Evolutionary conservation across 1,139 yeast genomes (phyloP), one percentile per base, ranked within the genome.

Genomic region (Kurtzmaniella natalensis): DNA sequence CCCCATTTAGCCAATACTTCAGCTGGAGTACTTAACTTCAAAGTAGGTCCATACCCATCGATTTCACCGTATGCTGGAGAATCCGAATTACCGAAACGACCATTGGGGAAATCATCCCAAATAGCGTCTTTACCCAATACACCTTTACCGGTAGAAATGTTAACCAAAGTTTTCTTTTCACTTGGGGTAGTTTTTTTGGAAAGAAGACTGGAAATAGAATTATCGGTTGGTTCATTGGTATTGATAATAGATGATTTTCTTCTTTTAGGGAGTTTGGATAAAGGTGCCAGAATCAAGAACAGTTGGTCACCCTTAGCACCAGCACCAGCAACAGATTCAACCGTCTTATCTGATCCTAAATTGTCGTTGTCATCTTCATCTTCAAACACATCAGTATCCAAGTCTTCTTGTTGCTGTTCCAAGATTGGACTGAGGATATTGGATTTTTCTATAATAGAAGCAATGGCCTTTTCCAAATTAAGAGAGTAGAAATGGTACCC

Each of bases 31-130:
- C 55, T 57, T 10, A 85, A 77, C 50, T 88, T 89, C 47, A 92
- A 72, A 5, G 85, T 78, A 1, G 96, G 95, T 2, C 98, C 97
- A 57, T 92, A 92, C 22, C 97, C 98, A 54, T 89, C 96, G 50
- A 89, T 85, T 58, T 89, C 96, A 62, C 98, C 98, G 59, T 84
- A 92, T 0, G 98, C 92, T 5, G 98, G 98, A 22, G 97, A 88
- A 47, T 94, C 72, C 0, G 97, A 87, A 59, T 94, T 96, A 59
- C 98, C 96, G 57, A 88, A 92, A 61, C 98, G 76, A 50, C 98
- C 98, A 54, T 92, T 92, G 13, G 97, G 95, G 58, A 87, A 92
- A 51, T 92, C 98, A 64, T 92, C 98, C 98, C 98, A 92, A 3
- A 94, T 86, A 7, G 96, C 96, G 57, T 86, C 94, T 45, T 89